Conservation (phyloP, 257 asterid species). For the Sherardia arvensis region DNA sequence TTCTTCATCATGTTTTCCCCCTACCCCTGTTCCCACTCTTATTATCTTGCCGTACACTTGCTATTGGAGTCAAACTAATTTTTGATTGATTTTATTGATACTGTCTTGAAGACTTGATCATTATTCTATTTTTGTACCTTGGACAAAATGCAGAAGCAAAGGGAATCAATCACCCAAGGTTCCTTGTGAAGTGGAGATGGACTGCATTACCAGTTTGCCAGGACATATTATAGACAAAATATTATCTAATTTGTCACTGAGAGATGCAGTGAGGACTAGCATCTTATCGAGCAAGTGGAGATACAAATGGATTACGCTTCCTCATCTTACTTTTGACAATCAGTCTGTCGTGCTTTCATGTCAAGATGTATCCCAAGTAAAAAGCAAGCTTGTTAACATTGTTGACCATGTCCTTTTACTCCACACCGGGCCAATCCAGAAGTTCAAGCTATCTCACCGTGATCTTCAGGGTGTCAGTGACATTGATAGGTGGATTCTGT, state of each 20-base stretch:
- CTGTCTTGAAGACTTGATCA: not conserved
- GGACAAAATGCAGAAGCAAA: slow-evolving; percentile 55
- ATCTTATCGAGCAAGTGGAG: slow-evolving; percentile 84
- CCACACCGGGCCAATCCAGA: slow-evolving; percentile 71
- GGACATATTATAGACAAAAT: slow-evolving; percentile 73
- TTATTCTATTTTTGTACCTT: not conserved
- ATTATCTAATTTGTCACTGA: slow-evolving; percentile 63
- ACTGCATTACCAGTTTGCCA: slow-evolving; percentile 67
- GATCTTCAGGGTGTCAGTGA: slow-evolving; percentile 90
- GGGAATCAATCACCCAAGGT: slow-evolving; percentile 51
- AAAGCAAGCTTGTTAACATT: slow-evolving; percentile 68
- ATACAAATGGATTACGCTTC: slow-evolving; percentile 83
- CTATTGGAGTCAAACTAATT: no score
- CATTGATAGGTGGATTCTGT: slow-evolving; percentile 90
- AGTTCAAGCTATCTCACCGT: slow-evolving; percentile 86
- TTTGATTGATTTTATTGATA: no score
- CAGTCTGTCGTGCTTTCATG: slow-evolving; percentile 64
- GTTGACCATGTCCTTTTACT: slow-evolving; percentile 83
- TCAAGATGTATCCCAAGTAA: slow-evolving; percentile 61
- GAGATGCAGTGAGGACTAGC: slow-evolving; percentile 87
- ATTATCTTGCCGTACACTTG: not conserved
- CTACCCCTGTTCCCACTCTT: not conserved
- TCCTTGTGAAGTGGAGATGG: slow-evolving; percentile 51
- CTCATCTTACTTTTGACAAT: slow-evolving; percentile 75
- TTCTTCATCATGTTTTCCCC: not conserved